A percentile compares a stretch with the other conserved stretches of the same genome.
Evolutionary conservation across 257 asterid species (phyloP).

Genomic region (Solanum clarkiae): DNA sequence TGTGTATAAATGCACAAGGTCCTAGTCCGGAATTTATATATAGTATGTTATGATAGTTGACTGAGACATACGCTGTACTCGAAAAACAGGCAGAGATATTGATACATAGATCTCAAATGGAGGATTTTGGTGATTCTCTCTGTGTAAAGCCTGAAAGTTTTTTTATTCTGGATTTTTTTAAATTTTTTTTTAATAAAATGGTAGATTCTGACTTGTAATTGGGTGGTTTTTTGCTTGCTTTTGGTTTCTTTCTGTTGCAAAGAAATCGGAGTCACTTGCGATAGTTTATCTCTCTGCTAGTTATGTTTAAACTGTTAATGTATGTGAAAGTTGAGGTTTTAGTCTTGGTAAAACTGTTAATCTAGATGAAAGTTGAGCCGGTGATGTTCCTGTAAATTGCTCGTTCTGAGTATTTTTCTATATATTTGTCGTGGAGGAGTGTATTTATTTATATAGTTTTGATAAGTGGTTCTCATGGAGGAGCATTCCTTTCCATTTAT

Average conservation of each 20-base stretch:
- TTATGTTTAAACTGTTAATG: neutral
- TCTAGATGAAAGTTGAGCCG: neutral
- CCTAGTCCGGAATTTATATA: neutral
- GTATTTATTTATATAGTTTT: neutral
- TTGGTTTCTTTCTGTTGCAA: neutral
- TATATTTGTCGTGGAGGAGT: neutral
- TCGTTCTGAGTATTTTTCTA: neutral
- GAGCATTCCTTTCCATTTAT: neutral
- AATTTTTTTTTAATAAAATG: neutral
- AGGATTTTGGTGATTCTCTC: neutral
- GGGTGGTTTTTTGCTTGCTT: neutral
- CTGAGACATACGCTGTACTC: neutral
- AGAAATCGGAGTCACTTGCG: neutral
- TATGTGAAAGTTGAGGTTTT: neutral
- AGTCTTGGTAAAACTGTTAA: neutral
- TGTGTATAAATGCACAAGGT: neutral
- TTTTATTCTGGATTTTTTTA: neutral
- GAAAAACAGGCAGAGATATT: neutral
- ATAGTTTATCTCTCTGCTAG: neutral
- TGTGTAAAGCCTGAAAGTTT: neutral
- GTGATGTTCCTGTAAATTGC: neutral
- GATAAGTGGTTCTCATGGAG: neutral
- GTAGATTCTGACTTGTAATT: neutral
- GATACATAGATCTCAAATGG: neutral
- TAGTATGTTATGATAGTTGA: neutral